Base-by-base conservation (phyloP, 768 basidiomycete species). In the Tulasnella sp. region DNA sequence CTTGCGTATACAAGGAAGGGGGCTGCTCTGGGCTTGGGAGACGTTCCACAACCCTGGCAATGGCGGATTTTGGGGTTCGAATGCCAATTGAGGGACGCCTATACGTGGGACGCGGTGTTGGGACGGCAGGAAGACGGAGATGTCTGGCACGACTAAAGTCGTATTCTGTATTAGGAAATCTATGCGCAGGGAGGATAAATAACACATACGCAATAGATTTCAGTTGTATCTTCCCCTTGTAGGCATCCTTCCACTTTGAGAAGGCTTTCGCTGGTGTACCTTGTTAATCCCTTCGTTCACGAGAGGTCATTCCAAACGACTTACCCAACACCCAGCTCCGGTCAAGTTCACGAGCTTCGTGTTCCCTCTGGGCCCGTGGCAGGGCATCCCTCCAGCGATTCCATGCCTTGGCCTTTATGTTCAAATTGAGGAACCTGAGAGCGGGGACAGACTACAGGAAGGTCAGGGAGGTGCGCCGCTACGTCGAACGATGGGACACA, bases 191-290 rank as follows among this genome's bases (percentile, higher is more conserved):
- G 25, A 39, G 23, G 36, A 40, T 57, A 43, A 46, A 56, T 31
- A 32, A 43, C 43, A 80, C 86, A 73, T 67, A 91, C 88, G 84
- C 85, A 46, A 88, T 81, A 50, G 88, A 86, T 67, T 86, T 87
- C 39, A 83, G 74, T 37, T 83, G 81, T 39, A 82, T 74, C 65
- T 83, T 86, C 15, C 79, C 80, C 64, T 77, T 76, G 62, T 86
- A 79, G 12, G 72, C 72, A 65, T 81, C 77, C n/a, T 74, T 62
- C 89, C 89, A 92, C 58, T 73, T 79, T 41, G 75, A 74, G 45
- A 88, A 73, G 40, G 66, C 73, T 62, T 69, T 75, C 57, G 72
- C 81, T 86, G 64, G 51, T 49, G 27, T 19, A 51, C 23, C 19
- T 23, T 14, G 5, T 21, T 6, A 34, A 56, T 25, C 21, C 19